These are phyloP conservation scores for Craterostigma plantagineum DNA, from an alignment of 257 asterid genomes.

Conservation along the genomic window DNA sequence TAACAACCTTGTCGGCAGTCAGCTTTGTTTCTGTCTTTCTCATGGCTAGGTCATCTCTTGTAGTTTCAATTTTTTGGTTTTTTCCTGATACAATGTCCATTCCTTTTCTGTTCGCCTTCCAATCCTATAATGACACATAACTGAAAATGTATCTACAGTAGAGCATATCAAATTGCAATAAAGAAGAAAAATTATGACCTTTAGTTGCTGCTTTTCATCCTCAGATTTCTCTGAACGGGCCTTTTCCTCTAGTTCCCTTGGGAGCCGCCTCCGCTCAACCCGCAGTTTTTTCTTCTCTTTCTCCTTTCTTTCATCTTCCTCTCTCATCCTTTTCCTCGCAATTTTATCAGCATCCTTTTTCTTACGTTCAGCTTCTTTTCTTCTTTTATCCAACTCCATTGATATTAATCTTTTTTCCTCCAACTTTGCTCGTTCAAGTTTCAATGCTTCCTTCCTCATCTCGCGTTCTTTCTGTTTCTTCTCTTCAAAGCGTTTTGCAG, in stretches of 20 bases:
- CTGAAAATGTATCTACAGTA: slow-evolving; percentile 11
- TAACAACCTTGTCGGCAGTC: too few species aligned
- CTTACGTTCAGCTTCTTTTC: slow-evolving; percentile 62
- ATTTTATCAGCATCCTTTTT: slow-evolving; percentile 47
- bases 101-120: slow-evolving; percentile 7
- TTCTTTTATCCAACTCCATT: slow-evolving; percentile 51
- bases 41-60: too few species aligned
- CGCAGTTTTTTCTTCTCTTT: slow-evolving; percentile 62
- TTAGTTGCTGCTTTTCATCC: slow-evolving; percentile 26
- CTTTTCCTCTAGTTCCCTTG: slow-evolving; percentile 51
- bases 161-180: slow-evolving; percentile 9
- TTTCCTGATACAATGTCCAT: too few species aligned
- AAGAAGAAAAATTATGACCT: slow-evolving; percentile 18
- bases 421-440: slow-evolving; percentile 58
- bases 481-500: slow-evolving; percentile 69
- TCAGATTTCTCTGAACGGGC: slow-evolving; percentile 26
- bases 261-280: slow-evolving; percentile 32
- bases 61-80: too few species aligned
- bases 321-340: slow-evolving; percentile 63
- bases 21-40: too few species aligned
- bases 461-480: slow-evolving; percentile 58
- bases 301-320: slow-evolving; percentile 62
- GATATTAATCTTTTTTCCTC: slow-evolving; percentile 59
- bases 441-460: slow-evolving; percentile 68
- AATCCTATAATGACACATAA: slow-evolving; percentile 29